These are phyloP conservation scores for Venturia oleaginea DNA, from an alignment of 2,329 filamentous ascomycete species.

Conservation along the genomic window DNA sequence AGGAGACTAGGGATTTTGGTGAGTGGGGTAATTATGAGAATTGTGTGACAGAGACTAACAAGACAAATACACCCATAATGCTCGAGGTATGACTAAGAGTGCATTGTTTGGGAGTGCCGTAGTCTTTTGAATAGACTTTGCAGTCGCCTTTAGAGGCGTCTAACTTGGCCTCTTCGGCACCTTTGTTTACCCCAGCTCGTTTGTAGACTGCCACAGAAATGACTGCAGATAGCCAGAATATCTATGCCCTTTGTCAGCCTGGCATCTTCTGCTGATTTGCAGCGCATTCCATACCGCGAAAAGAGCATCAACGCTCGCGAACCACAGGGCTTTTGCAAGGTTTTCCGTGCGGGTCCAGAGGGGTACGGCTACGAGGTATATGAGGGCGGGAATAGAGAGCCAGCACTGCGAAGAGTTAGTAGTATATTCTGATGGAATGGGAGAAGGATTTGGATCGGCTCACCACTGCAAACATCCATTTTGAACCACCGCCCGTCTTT, in stretches of 20 bases:
- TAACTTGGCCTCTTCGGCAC: conserved; percentile 34
- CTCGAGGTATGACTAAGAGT: conserved; percentile 46
- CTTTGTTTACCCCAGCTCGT: conserved; percentile 42
- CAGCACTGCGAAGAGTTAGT: conserved; percentile 42
- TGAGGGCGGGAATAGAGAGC: conserved; percentile 47
- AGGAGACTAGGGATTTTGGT: conserved; percentile 34
- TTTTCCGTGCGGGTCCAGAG: conserved; percentile 50
- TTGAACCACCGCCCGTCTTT: conserved; percentile 44
- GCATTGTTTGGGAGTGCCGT: conserved; percentile 47
- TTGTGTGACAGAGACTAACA: conserved; percentile 28
- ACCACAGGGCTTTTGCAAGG: conserved; percentile 53
- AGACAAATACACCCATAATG: conserved; percentile 48
- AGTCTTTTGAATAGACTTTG: conserved; percentile 40
- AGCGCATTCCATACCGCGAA: conserved; percentile 27
- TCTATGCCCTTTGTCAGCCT: conserved; percentile 16
- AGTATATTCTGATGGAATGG: background rate
- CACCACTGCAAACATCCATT: conserved; percentile 51
- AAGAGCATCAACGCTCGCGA: conserved; percentile 45
- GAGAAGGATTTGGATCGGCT: conserved; percentile 18
- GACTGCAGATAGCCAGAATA: conserved; percentile 53
- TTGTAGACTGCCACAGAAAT: conserved; percentile 49
- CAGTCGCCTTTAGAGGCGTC: conserved; percentile 36
- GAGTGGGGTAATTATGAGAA: background rate
- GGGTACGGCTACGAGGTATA: conserved; percentile 52
- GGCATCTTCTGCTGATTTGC: background rate